Conservation (phyloP, 2,329 filamentous ascomycete species). For the Diaporthe capsici region DNA sequence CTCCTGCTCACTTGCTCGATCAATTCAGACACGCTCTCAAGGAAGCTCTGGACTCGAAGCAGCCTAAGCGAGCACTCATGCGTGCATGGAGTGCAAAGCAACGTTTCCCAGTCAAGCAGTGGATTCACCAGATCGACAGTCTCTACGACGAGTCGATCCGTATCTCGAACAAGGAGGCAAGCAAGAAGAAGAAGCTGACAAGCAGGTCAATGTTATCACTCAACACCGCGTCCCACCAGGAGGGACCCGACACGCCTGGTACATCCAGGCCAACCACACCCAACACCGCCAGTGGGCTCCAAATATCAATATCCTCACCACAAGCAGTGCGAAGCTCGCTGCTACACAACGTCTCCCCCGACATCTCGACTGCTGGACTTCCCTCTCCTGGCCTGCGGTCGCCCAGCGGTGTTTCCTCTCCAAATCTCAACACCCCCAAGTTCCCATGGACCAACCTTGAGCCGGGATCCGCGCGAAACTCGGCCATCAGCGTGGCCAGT, state of each 20-base stretch:
- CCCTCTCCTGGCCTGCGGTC: slow-evolving; percentile 34
- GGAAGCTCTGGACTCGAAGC: slow-evolving; percentile 69
- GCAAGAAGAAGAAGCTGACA: slow-evolving; percentile 45
- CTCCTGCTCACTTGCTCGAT: slow-evolving; percentile 71
- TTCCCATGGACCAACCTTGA: slow-evolving; percentile 41
- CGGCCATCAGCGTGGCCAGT: slow-evolving; percentile 37
- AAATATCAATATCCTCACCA: slow-evolving; percentile 41
- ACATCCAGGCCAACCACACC: slow-evolving; percentile 38
- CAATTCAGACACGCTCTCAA: slow-evolving; percentile 76
- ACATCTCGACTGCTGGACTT: slow-evolving; percentile 35
- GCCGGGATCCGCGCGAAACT: slow-evolving; percentile 33
- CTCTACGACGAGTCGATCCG: slow-evolving; percentile 72
- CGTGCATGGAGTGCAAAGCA: slow-evolving; percentile 74
- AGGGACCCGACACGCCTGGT: slow-evolving; percentile 40
- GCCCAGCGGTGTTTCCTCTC: slow-evolving; percentile 23
- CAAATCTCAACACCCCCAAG: slow-evolving; percentile 39
- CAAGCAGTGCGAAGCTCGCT: slow-evolving; percentile 43
- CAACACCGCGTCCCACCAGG: slow-evolving; percentile 42
- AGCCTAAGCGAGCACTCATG: slow-evolving; percentile 71
- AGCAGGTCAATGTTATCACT: slow-evolving; percentile 45
- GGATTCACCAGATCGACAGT: slow-evolving; percentile 74
- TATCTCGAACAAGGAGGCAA: slow-evolving; percentile 53
- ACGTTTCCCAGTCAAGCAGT: slow-evolving; percentile 76
- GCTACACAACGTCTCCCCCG: slow-evolving; percentile 42
- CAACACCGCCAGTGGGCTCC: slow-evolving; percentile 22